These are phyloP conservation scores for Serendipita sp. DNA, from an alignment of 768 basidiomycete species.

Conservation along the genomic window DNA sequence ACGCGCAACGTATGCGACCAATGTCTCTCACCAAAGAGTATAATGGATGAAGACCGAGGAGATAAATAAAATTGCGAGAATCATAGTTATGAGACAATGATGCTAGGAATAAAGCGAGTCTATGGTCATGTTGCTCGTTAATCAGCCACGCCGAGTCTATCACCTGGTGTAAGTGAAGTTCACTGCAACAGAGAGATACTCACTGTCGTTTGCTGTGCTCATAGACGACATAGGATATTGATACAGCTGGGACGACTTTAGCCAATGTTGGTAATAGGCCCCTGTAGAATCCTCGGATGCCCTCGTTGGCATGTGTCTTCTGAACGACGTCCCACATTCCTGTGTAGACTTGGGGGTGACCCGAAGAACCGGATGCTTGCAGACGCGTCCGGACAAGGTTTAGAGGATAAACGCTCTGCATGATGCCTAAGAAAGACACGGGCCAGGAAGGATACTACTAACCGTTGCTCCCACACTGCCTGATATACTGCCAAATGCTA, in stretches of 20 bases:
- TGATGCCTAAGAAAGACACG: background rate
- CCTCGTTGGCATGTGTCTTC: constrained; percentile 69
- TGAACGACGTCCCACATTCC: constrained; percentile 73
- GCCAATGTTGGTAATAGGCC: constrained; percentile 84
- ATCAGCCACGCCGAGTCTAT: constrained; percentile 8
- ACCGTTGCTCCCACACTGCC: constrained; percentile 78
- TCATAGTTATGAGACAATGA: background rate
- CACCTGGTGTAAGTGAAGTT: background rate
- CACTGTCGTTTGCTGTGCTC: constrained; percentile 67
- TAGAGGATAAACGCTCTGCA: constrained; percentile 67
- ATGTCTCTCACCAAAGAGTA: background rate
- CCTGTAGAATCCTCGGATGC: constrained; percentile 88
- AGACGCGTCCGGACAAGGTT: constrained; percentile 86
- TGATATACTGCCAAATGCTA: constrained; percentile 84
- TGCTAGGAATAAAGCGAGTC: background rate
- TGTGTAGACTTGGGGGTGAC: constrained; percentile 80
- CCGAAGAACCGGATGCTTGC: constrained; percentile 90
- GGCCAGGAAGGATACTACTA: background rate
- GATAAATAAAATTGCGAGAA: background rate
- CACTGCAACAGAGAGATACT: constrained; percentile 5
- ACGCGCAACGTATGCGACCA: background rate
- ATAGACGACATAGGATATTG: constrained; percentile 92
- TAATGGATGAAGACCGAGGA: background rate
- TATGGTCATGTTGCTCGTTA: background rate
- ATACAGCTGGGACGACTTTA: constrained; percentile 93